Evolutionary conservation across 208 protist species (phyloP).

Genomic region (Trypanosoma cruzi): DNA sequence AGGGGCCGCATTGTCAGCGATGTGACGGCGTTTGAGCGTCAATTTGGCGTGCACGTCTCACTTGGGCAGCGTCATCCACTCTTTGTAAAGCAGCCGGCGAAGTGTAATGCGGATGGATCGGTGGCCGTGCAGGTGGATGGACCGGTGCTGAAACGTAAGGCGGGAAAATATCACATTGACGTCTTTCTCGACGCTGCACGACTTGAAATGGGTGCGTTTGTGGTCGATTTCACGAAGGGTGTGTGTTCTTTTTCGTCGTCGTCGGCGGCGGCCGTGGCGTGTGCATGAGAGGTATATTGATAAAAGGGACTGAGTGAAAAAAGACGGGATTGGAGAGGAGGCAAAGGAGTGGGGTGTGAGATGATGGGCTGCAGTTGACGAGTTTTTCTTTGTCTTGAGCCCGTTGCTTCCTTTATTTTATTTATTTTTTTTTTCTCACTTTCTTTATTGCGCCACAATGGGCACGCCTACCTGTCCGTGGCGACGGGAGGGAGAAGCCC

Average conservation of each 20-base stretch:
- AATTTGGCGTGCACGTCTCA: slow-evolving; percentile 90
- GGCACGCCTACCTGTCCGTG: background rate
- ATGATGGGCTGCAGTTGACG: background rate
- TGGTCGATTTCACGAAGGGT: slow-evolving; percentile 78
- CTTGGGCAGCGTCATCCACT: slow-evolving; percentile 89
- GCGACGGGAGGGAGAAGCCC: no score
- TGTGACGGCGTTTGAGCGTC: slow-evolving; percentile 91
- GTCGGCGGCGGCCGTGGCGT: background rate
- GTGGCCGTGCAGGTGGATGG: slow-evolving; percentile 59
- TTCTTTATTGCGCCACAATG: no score
- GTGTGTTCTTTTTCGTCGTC: slow-evolving; percentile 26
- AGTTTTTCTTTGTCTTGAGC: no score
- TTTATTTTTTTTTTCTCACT: background rate
- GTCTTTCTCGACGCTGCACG: slow-evolving; percentile 77
- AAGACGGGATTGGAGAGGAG: background rate
- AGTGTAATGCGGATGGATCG: slow-evolving; percentile 68
- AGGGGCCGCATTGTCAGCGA: slow-evolving; percentile 78
- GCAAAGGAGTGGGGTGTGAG: no score
- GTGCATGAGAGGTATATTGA: background rate
- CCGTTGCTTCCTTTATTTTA: slow-evolving; percentile 10
- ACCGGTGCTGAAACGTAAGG: slow-evolving; percentile 83
- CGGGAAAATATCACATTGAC: slow-evolving; percentile 91
- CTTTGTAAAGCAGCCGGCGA: slow-evolving; percentile 82
- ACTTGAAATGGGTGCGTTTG: slow-evolving; percentile 57
- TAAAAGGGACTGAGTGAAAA: background rate